Percentiles rank a stretch among this genome's conserved stretches.
These are phyloP conservation scores for Hypomontagnella submonticulosa DNA, from an alignment of 495 filamentous ascomycete species.

Conservation along the genomic window DNA sequence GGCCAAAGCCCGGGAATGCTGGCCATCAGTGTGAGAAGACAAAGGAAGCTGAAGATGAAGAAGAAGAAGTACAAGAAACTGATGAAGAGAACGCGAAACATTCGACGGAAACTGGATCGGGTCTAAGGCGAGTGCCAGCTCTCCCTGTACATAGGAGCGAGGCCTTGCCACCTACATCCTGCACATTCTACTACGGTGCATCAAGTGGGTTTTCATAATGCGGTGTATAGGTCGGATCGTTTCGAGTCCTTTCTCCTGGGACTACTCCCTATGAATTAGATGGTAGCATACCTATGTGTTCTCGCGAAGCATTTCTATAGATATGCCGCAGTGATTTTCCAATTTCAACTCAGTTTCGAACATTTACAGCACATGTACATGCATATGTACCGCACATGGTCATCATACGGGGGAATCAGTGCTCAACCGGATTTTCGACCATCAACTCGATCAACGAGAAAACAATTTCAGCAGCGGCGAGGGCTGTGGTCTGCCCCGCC, in stretches of 20 bases:
- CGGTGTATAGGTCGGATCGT: constrained; percentile 37
- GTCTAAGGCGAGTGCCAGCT: constrained; percentile 47
- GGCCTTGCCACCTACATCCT: constrained; percentile 14
- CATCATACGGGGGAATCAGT: constrained; percentile 3
- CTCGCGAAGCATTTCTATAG: constrained; percentile 22
- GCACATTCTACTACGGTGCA: constrained; percentile 17
- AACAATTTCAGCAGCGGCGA: constrained; percentile 68
- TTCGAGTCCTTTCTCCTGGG: constrained; percentile 30
- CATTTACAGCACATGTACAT: not conserved
- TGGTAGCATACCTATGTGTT: constrained; percentile 28
- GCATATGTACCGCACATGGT: too few species aligned
- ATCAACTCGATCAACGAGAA: constrained; percentile 51
- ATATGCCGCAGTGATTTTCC: constrained; percentile 20
- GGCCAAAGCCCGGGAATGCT: constrained; percentile 59
- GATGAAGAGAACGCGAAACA: constrained; percentile 87
- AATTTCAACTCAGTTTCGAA: constrained; percentile 29
- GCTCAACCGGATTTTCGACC: constrained; percentile 49
- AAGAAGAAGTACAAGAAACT: constrained; percentile 99
- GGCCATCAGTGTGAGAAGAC: constrained; percentile 86
- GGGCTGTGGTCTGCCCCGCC: constrained; percentile 72
- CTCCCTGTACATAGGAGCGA: constrained; percentile 39
- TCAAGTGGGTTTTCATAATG: constrained; percentile 28
- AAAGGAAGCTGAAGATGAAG: constrained; percentile 97
- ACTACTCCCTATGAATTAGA: constrained; percentile 31
- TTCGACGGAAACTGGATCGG: constrained; percentile 86